Evolutionary conservation across 305 asterid species (phyloP).

Genomic region (Fraxinus albicans): DNA sequence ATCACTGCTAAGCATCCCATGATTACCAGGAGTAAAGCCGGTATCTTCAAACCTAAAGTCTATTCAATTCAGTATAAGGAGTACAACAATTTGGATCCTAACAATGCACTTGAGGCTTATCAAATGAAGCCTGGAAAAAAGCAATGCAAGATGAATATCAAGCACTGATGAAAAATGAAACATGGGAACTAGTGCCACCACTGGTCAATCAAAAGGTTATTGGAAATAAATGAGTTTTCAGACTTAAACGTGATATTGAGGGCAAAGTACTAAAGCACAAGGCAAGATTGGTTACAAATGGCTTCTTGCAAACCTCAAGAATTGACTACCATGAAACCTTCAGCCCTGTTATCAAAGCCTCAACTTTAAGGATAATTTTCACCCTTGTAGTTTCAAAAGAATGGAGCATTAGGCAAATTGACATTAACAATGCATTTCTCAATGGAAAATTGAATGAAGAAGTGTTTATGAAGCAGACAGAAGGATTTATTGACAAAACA

Average conservation of each 20-base stretch:
- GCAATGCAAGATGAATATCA: neutral
- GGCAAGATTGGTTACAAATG: neutral
- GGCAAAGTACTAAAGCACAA: neutral
- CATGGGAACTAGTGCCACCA: too few species aligned
- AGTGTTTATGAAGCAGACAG: neutral
- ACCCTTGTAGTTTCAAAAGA: neutral
- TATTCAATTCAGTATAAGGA: too few species aligned
- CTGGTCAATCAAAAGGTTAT: too few species aligned
- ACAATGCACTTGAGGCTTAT: neutral
- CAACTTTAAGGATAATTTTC: too few species aligned
- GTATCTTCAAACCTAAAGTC: neutral
- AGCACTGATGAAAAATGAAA: neutral
- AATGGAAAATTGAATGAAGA: neutral
- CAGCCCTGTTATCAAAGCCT: neutral
- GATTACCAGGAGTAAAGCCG: neutral
- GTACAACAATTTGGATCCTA: neutral
- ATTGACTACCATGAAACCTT: neutral
- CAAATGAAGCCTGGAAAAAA: neutral
- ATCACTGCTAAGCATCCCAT: neutral
- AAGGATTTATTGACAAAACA: neutral
- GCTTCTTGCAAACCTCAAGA: neutral
- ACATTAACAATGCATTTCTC: neutral
- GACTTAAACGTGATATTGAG: neutral
- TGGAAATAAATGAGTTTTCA: neutral
- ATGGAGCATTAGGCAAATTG: neutral